Base-by-base conservation (phyloP, 345 rosid genomes). In the Aquilaria malaccensis region DNA sequence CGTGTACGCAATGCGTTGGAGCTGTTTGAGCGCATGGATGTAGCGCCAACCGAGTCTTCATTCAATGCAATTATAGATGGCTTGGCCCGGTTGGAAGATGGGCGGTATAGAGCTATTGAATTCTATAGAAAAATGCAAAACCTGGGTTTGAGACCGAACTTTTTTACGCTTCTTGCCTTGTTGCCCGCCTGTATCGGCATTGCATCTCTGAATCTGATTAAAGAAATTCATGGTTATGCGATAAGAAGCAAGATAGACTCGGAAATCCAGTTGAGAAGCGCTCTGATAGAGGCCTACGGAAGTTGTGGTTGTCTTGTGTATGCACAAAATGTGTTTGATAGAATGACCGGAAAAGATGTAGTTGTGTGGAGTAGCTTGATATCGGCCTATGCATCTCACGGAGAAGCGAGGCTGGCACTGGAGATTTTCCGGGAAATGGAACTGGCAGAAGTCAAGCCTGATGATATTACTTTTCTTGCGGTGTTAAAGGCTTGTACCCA, bases 351-450 rank as follows among this genome's bases (percentile, higher is more conserved):
- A 47, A 81, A 74, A 33, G 85, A 86, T 67, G 84, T 80, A 55
- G 85, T 86, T 63, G 84, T 85, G 11, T 86, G 88, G 90, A 84
- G 84, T 61, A 79, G 85, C 67, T 58, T 84, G 72, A 82, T 86
- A 58, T 84, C 89, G 0, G 90, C 81, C n/a, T 76, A 78, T 47
- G 94, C 87, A 2, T 57, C 84, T 60, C 84, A 82, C 2, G 94
- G 89, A 43, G 79, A 84, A 33, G 90, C 90, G 0, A 65, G 60
- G 66, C 30, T 65, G 2, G 84, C 89, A 0, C 76, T 84, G 47
- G 72, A 60, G 59, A 67, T 74, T 51, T 86, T 86, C 55, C 58
- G 13, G 43, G 77, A 86, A 15, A 86, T 84, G 94, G 85, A 86
- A 61, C 30, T 41, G 29, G 79, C 79, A 1, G 68, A 74, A 59